A percentile compares a stretch with the other conserved stretches of the same genome.
Evolutionary conservation across 1,284 basidiomycete species (phyloP).

Genomic region (Ganoderma lucidum): DNA sequence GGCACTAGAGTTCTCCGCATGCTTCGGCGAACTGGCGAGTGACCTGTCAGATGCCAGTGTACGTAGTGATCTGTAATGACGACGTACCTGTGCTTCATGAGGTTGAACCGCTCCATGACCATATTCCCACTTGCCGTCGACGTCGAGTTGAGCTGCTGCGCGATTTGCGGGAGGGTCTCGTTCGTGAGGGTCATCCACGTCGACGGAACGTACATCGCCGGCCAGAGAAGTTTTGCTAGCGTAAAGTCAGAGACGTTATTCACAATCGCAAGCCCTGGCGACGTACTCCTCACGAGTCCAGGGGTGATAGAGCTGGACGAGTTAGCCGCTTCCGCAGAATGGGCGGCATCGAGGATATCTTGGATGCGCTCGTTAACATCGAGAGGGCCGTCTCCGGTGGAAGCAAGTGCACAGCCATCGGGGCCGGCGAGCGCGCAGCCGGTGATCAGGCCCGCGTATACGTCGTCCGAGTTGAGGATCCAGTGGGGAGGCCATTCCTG

Average conservation of each 20-base stretch:
- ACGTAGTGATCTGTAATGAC: not conserved
- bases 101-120: not conserved
- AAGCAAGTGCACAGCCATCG: conserved; percentile 15
- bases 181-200: not conserved
- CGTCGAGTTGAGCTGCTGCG: not conserved
- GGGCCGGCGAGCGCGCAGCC: conserved; percentile 30
- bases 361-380: conserved; percentile 23
- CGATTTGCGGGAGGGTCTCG: not conserved
- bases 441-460: conserved; percentile 23
- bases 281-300: conserved; percentile 9
- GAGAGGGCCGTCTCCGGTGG: conserved; percentile 6
- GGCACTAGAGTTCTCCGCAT: conserved; percentile 4
- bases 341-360: conserved; percentile 14
- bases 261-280: no score
- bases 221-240: not conserved
- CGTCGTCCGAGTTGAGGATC: conserved; percentile 18
- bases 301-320: conserved; percentile 20
- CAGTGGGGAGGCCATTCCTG: conserved; percentile 16
- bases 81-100: not conserved
- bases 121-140: not conserved
- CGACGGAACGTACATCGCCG: not conserved
- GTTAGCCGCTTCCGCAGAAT: conserved; percentile 15
- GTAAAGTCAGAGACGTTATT: not conserved
- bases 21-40: not conserved
- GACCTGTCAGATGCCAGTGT: not conserved